Base-by-base conservation (phyloP, 106 monocot genomes). In the Dioscorea alata region DNA sequence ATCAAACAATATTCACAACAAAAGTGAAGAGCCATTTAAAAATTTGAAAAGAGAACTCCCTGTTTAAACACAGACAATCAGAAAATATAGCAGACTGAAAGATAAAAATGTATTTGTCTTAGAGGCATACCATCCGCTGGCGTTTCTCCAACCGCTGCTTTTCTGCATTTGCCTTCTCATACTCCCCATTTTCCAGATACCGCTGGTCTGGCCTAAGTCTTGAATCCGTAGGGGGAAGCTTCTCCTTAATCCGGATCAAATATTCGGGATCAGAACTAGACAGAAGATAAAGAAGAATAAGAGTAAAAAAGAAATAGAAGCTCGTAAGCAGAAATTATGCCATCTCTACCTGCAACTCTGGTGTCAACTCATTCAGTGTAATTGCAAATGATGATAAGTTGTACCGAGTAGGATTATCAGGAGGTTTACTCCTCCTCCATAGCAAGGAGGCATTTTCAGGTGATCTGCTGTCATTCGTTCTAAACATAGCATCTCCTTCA, bases 161-260 rank as follows among this genome's bases (percentile, higher is more conserved):
- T 51, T 91, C 86, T 53, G 81, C 71, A 72, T 91, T 87, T 68
- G 91, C 91, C 71, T 84, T 91, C 33, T 87, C 87, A 75, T 84
- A 91, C 59, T 91, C 84, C 35, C 91, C 91, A 81, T 91, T 91
- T 72, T 91, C 91, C 35, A 91, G 69, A 59, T 78, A 69, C 2
- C 87, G 67, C 71, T 91, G 91, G 62, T 91, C 91, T 68, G 87
- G 91, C 50, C 91, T 72, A 14, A 84, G 73, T 73, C 91, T 87
- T 60, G 91, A 87, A 80, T 91, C 91, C 12, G 84, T 87, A 18
- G 90, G 90, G 58, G 90, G 86, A 76, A 86, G 86, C 61, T 76
- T 81, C 73, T 74, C 86, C 86, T 90, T 71, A 34, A 84, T 72
- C 66, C 56, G 59, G 42, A 42, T 33, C 35, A 79, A 82, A 81